phyloP scores from a whole-genome alignment of 768 basidiomycete genomes.

The Rickenella mellea region DNA sequence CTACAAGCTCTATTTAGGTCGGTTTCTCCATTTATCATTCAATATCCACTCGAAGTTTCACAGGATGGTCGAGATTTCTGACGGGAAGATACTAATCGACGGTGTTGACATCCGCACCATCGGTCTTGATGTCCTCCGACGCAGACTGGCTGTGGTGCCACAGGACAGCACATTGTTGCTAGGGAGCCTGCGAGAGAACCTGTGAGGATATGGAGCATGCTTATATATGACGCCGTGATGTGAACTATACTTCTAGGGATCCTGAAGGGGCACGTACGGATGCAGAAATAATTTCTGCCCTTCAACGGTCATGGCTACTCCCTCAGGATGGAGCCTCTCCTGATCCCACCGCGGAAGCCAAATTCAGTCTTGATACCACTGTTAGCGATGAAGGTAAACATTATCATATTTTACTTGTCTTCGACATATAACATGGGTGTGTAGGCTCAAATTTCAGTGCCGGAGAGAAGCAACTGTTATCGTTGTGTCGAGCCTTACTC shows the following conservation, averaged over 20 bases:
- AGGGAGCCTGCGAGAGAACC: conserved; percentile 62
- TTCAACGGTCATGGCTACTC: conserved; percentile 54
- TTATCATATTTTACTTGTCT: background rate
- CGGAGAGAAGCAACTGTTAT: conserved; percentile 70
- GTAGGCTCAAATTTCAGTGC: conserved; percentile 60
- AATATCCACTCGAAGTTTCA: background rate
- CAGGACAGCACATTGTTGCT: conserved; percentile 70
- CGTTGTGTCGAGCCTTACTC: conserved; percentile 59
- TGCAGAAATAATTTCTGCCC: conserved; percentile 53
- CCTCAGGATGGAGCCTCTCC: conserved; percentile 8
- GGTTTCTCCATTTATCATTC: background rate
- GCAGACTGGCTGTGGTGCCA: conserved; percentile 63
- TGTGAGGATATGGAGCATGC: conserved; percentile 22
- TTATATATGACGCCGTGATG: background rate
- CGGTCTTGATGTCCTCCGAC: conserved; percentile 60
- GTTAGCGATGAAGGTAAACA: conserved; percentile 50
- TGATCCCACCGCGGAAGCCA: conserved; percentile 4
- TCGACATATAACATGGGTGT: too few species aligned
- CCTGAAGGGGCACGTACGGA: conserved; percentile 50
- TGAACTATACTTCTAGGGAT: conserved; percentile 29
- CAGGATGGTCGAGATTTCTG: conserved; percentile 50
- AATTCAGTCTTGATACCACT: conserved; percentile 42
- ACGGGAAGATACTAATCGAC: conserved; percentile 54
- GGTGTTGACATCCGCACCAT: conserved; percentile 59
- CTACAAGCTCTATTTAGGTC: conserved; percentile 6